phyloP scores from a whole-genome alignment of 305 asterid species.

The Euphrasia arctica region DNA sequence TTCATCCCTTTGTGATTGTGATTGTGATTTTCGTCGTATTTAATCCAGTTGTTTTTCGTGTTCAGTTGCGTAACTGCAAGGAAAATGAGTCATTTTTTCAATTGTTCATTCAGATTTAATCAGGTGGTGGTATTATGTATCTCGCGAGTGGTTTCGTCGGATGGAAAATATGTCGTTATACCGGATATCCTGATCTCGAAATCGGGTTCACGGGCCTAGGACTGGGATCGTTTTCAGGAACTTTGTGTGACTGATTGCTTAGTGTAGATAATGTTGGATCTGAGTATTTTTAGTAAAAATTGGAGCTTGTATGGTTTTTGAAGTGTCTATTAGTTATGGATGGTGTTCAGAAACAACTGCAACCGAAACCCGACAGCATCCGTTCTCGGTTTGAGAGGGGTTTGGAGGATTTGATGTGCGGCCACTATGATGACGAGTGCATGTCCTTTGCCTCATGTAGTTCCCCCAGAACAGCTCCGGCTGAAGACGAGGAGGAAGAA shows the following conservation, averaged over 20 bases:
- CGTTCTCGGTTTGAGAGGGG: slow-evolving; percentile 74
- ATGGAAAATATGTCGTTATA: not conserved
- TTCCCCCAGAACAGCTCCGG: slow-evolving; percentile 54
- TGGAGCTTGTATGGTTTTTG: slow-evolving; percentile 23
- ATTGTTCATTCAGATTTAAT: slow-evolving; percentile 23
- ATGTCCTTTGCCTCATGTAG: slow-evolving; percentile 90
- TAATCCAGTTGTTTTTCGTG: slow-evolving; percentile 4
- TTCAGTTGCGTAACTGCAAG: slow-evolving; percentile 14
- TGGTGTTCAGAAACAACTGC: slow-evolving; percentile 64
- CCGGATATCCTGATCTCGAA: slow-evolving; percentile 12
- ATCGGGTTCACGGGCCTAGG: not conserved
- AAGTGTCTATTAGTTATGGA: slow-evolving; percentile 45
- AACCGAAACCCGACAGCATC: slow-evolving; percentile 78
- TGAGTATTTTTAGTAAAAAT: slow-evolving; percentile 14
- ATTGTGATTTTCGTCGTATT: slow-evolving; percentile 31
- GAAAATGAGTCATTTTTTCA: slow-evolving; percentile 19
- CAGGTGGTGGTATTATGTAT: not conserved
- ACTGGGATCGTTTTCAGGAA: slow-evolving; percentile 8
- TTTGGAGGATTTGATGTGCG: slow-evolving; percentile 79
- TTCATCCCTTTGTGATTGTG: slow-evolving; percentile 12
- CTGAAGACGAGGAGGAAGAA: slow-evolving; percentile 81
- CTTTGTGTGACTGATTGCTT: not conserved
- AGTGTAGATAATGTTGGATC: slow-evolving; percentile 25
- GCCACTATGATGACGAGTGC: slow-evolving; percentile 85
- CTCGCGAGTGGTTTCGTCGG: not conserved